Evolutionary conservation across 805 yeast species (phyloP), one percentile per base, ranked within the genome.

Genomic region (Teunomyces funiuensis): DNA sequence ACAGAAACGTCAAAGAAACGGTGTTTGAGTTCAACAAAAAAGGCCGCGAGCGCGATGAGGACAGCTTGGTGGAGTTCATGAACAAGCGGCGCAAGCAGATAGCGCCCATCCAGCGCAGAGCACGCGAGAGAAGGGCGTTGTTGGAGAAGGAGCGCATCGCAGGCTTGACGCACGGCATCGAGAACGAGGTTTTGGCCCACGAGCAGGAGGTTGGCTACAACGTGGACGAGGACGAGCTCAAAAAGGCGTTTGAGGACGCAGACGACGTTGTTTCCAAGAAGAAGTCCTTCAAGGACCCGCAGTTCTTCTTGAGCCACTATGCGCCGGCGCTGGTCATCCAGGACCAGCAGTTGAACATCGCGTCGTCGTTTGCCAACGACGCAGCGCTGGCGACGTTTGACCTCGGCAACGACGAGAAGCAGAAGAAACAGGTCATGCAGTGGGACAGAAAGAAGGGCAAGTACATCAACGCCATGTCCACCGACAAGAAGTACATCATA

Each of bases 391-490:
- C 96, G 0, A 74, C 96, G 0, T 91, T 89, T 63, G 97, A 90
- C 57, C 69, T 93, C 52, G 83, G 76, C 44, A 80, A 74, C 34
- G 89, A 86, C 53, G 96, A 89, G 47, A 82, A 77, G 56, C 77
- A 67, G 37, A 83, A 84, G 61, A 81, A 75, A 45, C 90, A 84
- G 58, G 80, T 82, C 16, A 83, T 85, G 75, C 77, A 79, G 58
- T 91, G 99, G 99, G 97, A 91, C 66, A 86, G 79, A 64, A 88
- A 88, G 77, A 84, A 86, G 63, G 93, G 95, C 56, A 88, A 88
- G 50, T 91, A 87, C 63, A 77, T 90, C 57, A 87, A 87, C 60
- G 74, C 87, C 14, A 82, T 78, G 54, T 87, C 93, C 48, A 71
- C 83, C 15, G 95, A 88, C 56, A 79, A 83, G 65, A 90, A 88